phyloP scores from a whole-genome alignment of 768 basidiomycete genomes.

The Psilocybe azurescens region DNA sequence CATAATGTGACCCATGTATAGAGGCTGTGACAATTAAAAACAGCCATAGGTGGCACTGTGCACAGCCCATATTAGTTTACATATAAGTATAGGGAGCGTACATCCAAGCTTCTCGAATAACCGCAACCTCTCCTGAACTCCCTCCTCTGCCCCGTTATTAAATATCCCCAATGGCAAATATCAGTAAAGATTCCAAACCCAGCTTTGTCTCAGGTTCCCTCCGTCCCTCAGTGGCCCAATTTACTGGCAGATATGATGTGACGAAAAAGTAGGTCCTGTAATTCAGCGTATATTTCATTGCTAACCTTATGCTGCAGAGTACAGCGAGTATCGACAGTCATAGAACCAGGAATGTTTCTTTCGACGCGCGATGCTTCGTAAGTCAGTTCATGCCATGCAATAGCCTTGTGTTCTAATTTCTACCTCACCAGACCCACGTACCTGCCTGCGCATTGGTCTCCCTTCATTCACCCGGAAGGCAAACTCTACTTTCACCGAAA shows the following conservation, averaged over 20 bases:
- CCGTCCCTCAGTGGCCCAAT: conserved; percentile 15
- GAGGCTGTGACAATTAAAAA: no score
- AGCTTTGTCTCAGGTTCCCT: conserved; percentile 12
- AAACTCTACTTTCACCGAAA: conserved; percentile 55
- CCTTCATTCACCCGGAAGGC: conserved; percentile 63
- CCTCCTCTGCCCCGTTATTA: no score
- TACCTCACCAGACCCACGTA: conserved; percentile 42
- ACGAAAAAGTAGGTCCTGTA: conserved; percentile 14
- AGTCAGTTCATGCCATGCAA: conserved; percentile 1
- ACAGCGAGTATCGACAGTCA: conserved; percentile 11
- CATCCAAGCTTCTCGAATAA: no score
- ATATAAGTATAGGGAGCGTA: no score
- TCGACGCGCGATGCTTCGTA: conserved; percentile 20
- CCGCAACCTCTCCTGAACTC: no score
- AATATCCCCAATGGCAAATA: no score
- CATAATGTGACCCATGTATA: no score
- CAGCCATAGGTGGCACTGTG: no score
- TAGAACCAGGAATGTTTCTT: conserved; percentile 25
- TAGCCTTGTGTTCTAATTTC: background rate
- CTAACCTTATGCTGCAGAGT: conserved; percentile 13
- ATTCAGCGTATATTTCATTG: background rate
- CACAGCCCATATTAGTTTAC: no score
- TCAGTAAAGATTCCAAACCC: no score
- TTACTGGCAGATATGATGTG: conserved; percentile 26
- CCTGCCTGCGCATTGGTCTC: conserved; percentile 53